These are phyloP conservation scores for Ophiocordyceps unilateralis DNA, from an alignment of 2,329 filamentous ascomycete species.

Conservation along the genomic window DNA sequence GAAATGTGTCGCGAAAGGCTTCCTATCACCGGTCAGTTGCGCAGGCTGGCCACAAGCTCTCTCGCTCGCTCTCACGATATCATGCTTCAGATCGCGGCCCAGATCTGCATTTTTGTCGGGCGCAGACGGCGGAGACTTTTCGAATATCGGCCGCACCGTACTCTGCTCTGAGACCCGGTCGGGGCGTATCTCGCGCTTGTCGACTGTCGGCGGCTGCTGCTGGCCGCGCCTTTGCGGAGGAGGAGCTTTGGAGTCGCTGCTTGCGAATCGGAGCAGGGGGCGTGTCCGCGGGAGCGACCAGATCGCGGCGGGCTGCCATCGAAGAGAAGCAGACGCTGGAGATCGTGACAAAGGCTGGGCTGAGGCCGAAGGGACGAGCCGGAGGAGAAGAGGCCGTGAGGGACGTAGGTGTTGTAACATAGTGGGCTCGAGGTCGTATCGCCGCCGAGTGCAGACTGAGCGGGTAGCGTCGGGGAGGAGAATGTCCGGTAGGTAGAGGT, in stretches of 20 bases:
- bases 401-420: slow-evolving; percentile 15
- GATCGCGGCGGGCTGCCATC: not conserved
- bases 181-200: slow-evolving; percentile 36
- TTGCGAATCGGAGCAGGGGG: slow-evolving; percentile 6
- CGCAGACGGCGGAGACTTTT: slow-evolving; percentile 12
- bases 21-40: slow-evolving; percentile 22
- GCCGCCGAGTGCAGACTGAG: too few species aligned
- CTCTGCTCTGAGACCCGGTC: slow-evolving; percentile 44
- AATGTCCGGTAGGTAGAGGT: not conserved
- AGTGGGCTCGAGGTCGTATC: slow-evolving; percentile 1
- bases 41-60: not conserved
- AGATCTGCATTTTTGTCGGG: slow-evolving; percentile 12
- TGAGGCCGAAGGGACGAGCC: slow-evolving; percentile 3
- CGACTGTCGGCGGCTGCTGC: slow-evolving; percentile 30
- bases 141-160: slow-evolving; percentile 30
- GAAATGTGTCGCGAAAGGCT: slow-evolving; percentile 53
- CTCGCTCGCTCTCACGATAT: slow-evolving; percentile 33
- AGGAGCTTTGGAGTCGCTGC: slow-evolving; percentile 7
- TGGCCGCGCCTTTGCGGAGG: slow-evolving; percentile 23
- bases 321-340: not conserved
- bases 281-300: not conserved
- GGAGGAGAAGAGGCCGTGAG: slow-evolving; percentile 4
- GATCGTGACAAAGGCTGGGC: not conserved
- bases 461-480: not conserved
- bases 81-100: slow-evolving; percentile 20